phyloP scores from a whole-genome alignment of 768 basidiomycete genomes.

The Lentinula detonsa region DNA sequence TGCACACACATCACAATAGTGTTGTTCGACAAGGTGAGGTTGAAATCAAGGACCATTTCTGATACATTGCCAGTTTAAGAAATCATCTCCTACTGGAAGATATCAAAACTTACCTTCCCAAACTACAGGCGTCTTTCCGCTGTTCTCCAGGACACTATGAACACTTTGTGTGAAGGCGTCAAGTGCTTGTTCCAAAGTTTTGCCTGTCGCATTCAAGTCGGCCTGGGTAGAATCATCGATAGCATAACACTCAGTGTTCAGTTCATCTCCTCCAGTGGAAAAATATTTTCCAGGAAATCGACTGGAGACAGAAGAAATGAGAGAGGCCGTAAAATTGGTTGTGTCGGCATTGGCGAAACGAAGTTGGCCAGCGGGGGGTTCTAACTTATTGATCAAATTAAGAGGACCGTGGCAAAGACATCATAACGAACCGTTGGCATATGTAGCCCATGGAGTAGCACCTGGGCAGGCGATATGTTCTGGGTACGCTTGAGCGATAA shows the following conservation, averaged over 20 bases:
- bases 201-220: conserved; percentile 39
- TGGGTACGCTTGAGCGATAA: conserved; percentile 60
- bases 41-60: conserved; percentile 62
- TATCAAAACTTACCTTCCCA: conserved; percentile 55
- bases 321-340: conserved; percentile 46
- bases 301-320: conserved; percentile 49
- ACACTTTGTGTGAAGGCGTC: conserved; percentile 53
- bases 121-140: conserved; percentile 73
- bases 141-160: conserved; percentile 45
- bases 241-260: conserved; percentile 63
- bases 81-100: background rate
- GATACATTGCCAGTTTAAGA: conserved; percentile 12
- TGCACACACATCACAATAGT: conserved; percentile 50
- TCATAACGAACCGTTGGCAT: conserved; percentile 32
- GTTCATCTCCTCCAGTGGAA: conserved; percentile 78
- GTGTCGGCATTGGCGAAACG: conserved; percentile 61
- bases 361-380: conserved; percentile 82
- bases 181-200: conserved; percentile 60
- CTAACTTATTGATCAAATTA: conserved; percentile 14
- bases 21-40: conserved; percentile 40
- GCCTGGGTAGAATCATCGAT: conserved; percentile 55
- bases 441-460: conserved; percentile 51
- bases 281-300: conserved; percentile 57
- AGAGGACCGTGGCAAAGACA: background rate
- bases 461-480: conserved; percentile 66